Percentiles rank a stretch among this genome's conserved stretches.
These are phyloP conservation scores for Aristolochia fimbriata DNA, from an alignment of 164 flowering plant genomes.

Conservation along the genomic window DNA sequence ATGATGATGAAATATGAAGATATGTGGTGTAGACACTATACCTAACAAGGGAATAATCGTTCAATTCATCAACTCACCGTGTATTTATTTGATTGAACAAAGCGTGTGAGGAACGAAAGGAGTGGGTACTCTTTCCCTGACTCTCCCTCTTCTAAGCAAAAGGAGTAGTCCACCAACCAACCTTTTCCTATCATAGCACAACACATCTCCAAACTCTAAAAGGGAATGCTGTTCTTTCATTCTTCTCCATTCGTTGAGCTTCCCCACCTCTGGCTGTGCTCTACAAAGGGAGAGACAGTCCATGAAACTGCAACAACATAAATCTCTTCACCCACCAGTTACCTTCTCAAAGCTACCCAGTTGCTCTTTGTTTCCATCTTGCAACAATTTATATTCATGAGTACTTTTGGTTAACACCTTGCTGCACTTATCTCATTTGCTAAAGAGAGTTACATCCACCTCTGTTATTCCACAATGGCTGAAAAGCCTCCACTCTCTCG, in stretches of 20 bases:
- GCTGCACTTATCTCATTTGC: background rate
- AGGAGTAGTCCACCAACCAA: slow-evolving; percentile 11
- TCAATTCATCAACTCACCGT: background rate
- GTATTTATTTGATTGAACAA: slow-evolving; percentile 3
- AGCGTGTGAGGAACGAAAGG: background rate
- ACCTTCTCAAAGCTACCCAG: no score
- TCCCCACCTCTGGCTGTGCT: background rate
- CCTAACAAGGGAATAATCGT: background rate
- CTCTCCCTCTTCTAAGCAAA: background rate
- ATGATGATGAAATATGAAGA: background rate
- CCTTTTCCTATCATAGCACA: slow-evolving; percentile 1
- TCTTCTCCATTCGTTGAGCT: background rate
- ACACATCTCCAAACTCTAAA: background rate
- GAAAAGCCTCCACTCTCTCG: background rate
- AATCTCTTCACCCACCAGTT: no score
- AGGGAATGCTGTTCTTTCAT: background rate
- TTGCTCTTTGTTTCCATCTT: background rate
- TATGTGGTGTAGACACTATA: background rate
- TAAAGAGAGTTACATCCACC: background rate
- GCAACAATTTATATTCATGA: no score
- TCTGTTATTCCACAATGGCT: background rate
- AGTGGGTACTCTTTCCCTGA: background rate
- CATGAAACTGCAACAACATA: background rate
- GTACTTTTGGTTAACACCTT: no score
- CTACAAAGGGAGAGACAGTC: background rate